A percentile compares a stretch with the other conserved stretches of the same genome.
Conservation (phyloP, 1,139 yeast genomes). For the Starmera stellimalicola region DNA sequence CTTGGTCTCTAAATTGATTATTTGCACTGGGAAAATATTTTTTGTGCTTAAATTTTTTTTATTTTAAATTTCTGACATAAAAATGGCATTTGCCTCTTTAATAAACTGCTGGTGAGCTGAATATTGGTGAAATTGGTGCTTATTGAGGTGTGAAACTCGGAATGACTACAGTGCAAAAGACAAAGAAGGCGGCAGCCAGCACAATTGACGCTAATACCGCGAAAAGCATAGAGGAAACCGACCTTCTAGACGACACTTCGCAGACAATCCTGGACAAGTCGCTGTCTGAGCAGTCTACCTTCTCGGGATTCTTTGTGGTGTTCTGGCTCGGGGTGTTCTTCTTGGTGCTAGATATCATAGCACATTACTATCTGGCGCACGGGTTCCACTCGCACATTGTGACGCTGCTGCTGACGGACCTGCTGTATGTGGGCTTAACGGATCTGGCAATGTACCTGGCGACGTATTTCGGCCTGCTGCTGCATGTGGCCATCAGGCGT, state of each 20-base stretch:
- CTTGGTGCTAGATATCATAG: conserved; percentile 36
- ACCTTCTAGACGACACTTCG: too few relatives aligned
- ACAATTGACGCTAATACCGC: too few relatives aligned
- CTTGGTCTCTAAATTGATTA: too few relatives aligned
- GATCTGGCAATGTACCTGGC: conserved; percentile 63
- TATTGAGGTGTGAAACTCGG: too few relatives aligned
- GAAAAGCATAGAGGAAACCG: too few relatives aligned
- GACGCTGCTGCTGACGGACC: conserved; percentile 38
- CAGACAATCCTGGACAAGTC: conserved; percentile 10
- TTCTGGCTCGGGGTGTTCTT: conserved; percentile 62
- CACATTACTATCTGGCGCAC: conserved; percentile 29
- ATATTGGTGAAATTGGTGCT: too few relatives aligned
- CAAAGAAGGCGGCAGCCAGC: too few relatives aligned
- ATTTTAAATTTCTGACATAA: not conserved
- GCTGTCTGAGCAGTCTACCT: not conserved
- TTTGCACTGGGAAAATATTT: not conserved
- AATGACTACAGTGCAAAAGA: too few relatives aligned
- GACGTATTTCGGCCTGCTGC: conserved; percentile 43
- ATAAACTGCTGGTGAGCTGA: too few relatives aligned
- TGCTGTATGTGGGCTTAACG: conserved; percentile 54
- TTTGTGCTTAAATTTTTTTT: not conserved
- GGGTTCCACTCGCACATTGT: conserved; percentile 43
- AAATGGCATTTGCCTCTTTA: too few relatives aligned
- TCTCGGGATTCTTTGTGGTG: conserved; percentile 53
- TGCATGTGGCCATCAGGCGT: conserved; percentile 43